Base-by-base conservation (phyloP, 805 yeast genomes). In the Nakazawaea siamensis region DNA sequence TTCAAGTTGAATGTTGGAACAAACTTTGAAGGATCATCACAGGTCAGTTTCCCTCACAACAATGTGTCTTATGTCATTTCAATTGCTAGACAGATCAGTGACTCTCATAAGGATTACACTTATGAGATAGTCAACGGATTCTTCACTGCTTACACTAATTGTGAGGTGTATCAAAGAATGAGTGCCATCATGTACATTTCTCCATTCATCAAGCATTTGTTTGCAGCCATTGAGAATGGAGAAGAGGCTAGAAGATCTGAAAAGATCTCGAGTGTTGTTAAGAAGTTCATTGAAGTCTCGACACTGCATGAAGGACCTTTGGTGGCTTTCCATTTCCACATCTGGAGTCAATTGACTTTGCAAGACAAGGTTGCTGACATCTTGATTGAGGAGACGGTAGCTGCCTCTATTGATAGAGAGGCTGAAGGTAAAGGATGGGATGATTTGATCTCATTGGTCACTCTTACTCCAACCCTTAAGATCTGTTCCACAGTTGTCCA, bases 161-260 rank as follows among this genome's bases (percentile, higher is more conserved):
- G 68, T 15, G 54, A 59, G 0, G 39, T 35, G 0, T 58, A 52
- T 6, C 60, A 60, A 26, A 38, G 58, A 32, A 45, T 62, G n/a
- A 57, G 66, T 37, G 66, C 74, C 1, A 62, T 64, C 14, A 48
- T 68, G 34, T 76, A 76, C 47, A 58, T 77, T 9, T 62, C 81
- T 0, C 88, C 92, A 2, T 86, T 95, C 94, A 64, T 81, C 12
- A 68, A 68, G 17, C 80, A 84, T 45, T 62, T 84, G 17, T 73
- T 75, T 49, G 62, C 64, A 11, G 54, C 73, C 43, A 76, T 83
- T 6, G 79, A 64, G 47, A 46, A 68, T 27, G 62, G 61, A 13
- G 74, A 70, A 44, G 37, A 29, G 4, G 20, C 29, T 10, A 18
- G 25, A 23, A 20, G 34, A 18, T 33, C 31, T 2, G 80, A 73